Percentiles rank a stretch among this genome's conserved stretches.
These are phyloP conservation scores for Marasmius oreades DNA, from an alignment of 1,284 basidiomycete species.

Conservation along the genomic window DNA sequence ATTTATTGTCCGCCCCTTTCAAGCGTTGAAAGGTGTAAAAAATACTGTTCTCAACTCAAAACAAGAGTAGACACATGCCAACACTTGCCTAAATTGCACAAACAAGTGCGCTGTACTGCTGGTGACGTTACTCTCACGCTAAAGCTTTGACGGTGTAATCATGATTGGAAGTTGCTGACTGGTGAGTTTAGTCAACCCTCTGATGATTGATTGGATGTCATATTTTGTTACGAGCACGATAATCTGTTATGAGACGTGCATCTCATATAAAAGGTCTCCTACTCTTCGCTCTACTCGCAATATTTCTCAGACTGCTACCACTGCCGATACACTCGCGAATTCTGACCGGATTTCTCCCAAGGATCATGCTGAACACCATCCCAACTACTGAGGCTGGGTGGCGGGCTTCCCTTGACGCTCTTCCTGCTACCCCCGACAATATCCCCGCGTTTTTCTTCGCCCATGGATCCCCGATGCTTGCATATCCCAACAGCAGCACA, in stretches of 20 bases:
- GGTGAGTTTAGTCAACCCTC: too few relatives aligned
- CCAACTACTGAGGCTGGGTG: conserved; percentile 39
- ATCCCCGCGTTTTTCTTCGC: conserved; percentile 77
- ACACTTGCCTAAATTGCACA: too few relatives aligned
- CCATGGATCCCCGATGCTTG: conserved; percentile 62
- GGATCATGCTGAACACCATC: conserved; percentile 5
- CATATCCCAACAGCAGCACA: conserved; percentile 28
- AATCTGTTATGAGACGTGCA: too few relatives aligned
- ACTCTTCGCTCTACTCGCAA: too few relatives aligned
- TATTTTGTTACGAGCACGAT: too few relatives aligned
- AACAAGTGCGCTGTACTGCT: too few relatives aligned
- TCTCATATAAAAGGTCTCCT: too few relatives aligned
- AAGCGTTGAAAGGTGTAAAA: conserved; percentile 43
- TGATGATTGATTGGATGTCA: too few relatives aligned
- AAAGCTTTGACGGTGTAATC: too few relatives aligned
- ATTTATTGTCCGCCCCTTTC: conserved; percentile 47
- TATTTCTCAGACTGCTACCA: background rate
- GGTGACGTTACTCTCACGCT: too few relatives aligned
- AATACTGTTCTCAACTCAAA: background rate
- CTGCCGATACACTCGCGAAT: background rate
- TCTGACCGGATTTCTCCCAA: background rate
- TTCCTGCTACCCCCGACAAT: conserved; percentile 56
- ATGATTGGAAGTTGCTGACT: too few relatives aligned
- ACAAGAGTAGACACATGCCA: too few relatives aligned
- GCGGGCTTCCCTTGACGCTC: conserved; percentile 52